phyloP scores from a whole-genome alignment of 805 yeast species.

The Myxozyma melibiosi region DNA sequence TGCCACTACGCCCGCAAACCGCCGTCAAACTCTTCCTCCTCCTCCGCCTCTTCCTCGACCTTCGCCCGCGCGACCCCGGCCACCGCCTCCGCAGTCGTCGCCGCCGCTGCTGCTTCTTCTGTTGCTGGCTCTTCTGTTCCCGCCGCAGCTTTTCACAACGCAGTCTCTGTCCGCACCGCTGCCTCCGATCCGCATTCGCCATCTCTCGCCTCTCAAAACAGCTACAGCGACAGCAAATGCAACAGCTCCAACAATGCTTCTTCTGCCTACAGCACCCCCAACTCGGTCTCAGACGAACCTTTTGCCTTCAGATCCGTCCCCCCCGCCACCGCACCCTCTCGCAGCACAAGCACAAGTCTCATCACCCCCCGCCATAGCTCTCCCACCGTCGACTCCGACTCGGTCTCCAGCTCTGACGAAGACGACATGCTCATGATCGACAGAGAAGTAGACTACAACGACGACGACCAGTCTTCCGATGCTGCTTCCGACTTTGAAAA shows the following conservation, averaged over 20 bases:
- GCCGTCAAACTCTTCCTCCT: slow-evolving; percentile 8
- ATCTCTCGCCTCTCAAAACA: not conserved
- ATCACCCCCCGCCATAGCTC: not conserved
- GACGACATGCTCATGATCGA: slow-evolving; percentile 1
- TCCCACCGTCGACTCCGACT: not conserved
- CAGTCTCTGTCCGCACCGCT: not conserved
- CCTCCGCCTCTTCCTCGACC: not conserved
- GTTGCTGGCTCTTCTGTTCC: not conserved
- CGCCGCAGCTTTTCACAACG: not conserved
- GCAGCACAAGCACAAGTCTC: not conserved
- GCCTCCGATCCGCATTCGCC: slow-evolving; percentile 3
- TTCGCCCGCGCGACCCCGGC: not conserved
- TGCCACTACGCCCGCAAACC: slow-evolving; percentile 20
- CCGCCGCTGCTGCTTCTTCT: not conserved
- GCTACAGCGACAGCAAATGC: not conserved
- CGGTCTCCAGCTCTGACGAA: not conserved
- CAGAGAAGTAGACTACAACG: not conserved
- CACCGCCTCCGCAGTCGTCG: not conserved
- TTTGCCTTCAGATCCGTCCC: not conserved
- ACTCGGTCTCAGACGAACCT: slow-evolving; percentile 2
- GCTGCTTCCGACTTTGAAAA: slow-evolving; percentile 15
- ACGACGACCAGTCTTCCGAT: slow-evolving; percentile 4
- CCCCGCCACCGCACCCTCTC: not conserved
- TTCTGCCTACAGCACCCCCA: slow-evolving; percentile 7
- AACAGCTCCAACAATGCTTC: not conserved